phyloP scores from a whole-genome alignment of 805 yeast genomes.

The Candida methanosorbosa region DNA sequence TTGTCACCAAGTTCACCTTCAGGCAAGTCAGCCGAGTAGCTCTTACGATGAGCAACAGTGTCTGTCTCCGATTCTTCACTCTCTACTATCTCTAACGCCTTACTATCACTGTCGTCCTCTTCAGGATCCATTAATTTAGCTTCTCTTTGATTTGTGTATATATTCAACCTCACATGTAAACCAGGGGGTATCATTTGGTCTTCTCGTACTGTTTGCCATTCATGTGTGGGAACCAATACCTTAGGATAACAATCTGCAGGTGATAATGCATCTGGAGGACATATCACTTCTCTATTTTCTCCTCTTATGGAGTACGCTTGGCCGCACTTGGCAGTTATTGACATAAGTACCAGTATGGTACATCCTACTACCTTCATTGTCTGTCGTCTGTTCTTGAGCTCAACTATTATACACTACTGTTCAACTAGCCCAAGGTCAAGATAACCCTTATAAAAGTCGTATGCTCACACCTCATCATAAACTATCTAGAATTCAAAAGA shows the following conservation, averaged over 20 bases:
- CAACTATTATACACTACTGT: no score
- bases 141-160: conserved; percentile 62
- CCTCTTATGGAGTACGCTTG: not conserved
- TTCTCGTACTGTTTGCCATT: conserved; percentile 62
- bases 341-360: no score
- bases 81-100: not conserved
- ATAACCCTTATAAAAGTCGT: no score
- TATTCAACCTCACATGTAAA: conserved; percentile 61
- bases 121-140: conserved; percentile 40
- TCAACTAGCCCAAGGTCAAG: no score
- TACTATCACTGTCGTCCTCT: not conserved
- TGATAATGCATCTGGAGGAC: conserved; percentile 28
- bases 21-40: not conserved
- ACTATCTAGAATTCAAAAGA: no score
- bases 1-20: not conserved
- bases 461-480: no score
- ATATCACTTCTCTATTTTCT: conserved; percentile 19
- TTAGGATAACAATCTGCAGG: conserved; percentile 53
- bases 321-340: no score
- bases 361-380: no score
- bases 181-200: conserved; percentile 83
- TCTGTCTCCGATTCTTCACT: not conserved
- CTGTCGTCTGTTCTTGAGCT: no score
- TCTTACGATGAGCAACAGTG: not conserved
- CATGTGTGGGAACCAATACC: conserved; percentile 49